Evolutionary conservation across 305 asterid species (phyloP).

Genomic region (Solanum hybrid): DNA sequence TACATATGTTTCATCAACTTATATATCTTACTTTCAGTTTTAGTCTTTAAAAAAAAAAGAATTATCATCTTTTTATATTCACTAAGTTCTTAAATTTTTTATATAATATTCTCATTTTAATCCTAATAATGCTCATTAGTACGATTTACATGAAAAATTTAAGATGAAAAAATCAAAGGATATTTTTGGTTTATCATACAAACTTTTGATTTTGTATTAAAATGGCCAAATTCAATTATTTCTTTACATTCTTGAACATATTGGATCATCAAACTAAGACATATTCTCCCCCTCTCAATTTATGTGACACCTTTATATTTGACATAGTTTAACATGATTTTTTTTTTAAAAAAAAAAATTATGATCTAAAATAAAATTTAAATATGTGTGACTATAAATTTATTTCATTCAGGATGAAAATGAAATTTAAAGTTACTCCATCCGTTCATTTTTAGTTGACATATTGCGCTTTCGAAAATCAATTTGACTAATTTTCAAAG

Average conservation of each 20-base stretch:
- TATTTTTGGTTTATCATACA: background rate
- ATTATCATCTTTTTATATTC: background rate
- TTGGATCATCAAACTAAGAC: background rate
- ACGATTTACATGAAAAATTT: background rate
- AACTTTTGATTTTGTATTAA: background rate
- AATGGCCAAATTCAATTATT: background rate
- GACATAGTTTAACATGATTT: background rate
- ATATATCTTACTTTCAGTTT: background rate
- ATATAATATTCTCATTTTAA: background rate
- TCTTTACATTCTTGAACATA: background rate
- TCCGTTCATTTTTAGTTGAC: background rate
- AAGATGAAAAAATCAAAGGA: background rate
- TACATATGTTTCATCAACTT: background rate
- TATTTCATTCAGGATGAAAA: background rate
- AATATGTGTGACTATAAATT: background rate
- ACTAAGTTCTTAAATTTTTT: background rate
- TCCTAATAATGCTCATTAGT: background rate
- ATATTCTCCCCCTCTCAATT: background rate
- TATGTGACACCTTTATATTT: background rate
- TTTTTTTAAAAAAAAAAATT: rapidly evolving
- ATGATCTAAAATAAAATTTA: background rate
- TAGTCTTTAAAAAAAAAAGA: background rate
- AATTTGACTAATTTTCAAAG: no score
- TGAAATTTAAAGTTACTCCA: background rate
- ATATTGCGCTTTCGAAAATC: background rate